Evolutionary conservation across 345 rosid genomes (phyloP).

Genomic region (Ailanthus altissimus): DNA sequence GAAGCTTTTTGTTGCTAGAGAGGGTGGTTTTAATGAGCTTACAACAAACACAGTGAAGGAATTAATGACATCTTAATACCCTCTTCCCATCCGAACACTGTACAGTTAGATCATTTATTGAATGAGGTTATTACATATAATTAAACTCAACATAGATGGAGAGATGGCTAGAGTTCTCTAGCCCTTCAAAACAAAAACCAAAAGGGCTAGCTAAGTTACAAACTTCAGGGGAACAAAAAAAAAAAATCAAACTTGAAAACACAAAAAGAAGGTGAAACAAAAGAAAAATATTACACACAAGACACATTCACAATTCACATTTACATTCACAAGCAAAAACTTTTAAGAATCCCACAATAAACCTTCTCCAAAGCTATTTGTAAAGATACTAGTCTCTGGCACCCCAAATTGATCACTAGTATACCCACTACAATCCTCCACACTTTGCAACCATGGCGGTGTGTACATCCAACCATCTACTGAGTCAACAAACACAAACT

Average conservation of each 20-base stretch:
- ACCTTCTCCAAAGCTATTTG: conserved; percentile 33
- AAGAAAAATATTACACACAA: neutral
- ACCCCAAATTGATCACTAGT: conserved; percentile 7
- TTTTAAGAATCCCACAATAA: conserved; percentile 33
- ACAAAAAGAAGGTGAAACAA: neutral
- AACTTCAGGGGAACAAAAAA: neutral
- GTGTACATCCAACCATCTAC: conserved; percentile 45
- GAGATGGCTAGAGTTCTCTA: neutral
- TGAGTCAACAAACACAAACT: conserved; percentile 54
- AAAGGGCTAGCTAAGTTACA: conserved; percentile 13
- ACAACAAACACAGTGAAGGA: conserved; percentile 13
- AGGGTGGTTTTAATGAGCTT: neutral
- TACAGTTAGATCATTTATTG: conserved; percentile 24
- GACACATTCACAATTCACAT: conserved; percentile 15
- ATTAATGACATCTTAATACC: conserved; percentile 17
- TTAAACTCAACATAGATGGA: neutral
- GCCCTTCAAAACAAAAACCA: conserved; percentile 31
- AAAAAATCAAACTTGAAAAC: neutral
- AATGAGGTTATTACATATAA: neutral
- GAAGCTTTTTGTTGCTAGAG: neutral
- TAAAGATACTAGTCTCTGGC: conserved; percentile 12
- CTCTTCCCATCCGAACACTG: conserved; percentile 13
- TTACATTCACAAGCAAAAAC: neutral
- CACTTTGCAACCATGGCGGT: conserved; percentile 46
- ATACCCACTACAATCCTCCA: conserved; percentile 34